Evolutionary conservation across 805 yeast species (phyloP).

Genomic region (Candida maesae): DNA sequence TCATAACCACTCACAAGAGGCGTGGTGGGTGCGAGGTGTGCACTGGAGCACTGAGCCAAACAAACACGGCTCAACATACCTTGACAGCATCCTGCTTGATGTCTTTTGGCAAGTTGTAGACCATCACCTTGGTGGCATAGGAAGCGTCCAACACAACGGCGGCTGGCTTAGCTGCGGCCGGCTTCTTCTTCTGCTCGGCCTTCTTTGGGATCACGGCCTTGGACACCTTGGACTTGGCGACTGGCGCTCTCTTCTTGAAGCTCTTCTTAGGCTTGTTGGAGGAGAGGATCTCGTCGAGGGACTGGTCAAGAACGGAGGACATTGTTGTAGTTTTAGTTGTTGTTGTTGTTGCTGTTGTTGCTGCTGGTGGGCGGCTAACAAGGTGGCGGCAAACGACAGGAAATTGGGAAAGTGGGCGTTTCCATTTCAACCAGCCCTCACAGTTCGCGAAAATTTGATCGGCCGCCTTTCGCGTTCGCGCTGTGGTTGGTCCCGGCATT

Average conservation of each 20-base stretch:
- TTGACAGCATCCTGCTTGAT: constrained; percentile 78
- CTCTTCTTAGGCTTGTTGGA: constrained; percentile 48
- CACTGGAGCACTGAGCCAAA: too few relatives aligned
- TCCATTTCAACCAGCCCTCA: too few relatives aligned
- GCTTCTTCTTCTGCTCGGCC: constrained; percentile 1
- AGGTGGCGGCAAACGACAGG: too few relatives aligned
- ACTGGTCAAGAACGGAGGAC: constrained; percentile 78
- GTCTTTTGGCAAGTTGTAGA: constrained; percentile 82
- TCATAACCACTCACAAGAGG: too few relatives aligned
- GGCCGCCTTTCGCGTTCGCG: too few relatives aligned
- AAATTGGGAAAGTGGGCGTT: too few relatives aligned
- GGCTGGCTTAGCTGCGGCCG: constrained; percentile 12
- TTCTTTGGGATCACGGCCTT: constrained; percentile 23
- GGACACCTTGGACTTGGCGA: constrained; percentile 25
- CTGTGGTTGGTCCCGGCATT: too few relatives aligned
- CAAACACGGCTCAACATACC: constrained; percentile 60
- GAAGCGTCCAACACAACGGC: constrained; percentile 37
- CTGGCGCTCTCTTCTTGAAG: constrained; percentile 29
- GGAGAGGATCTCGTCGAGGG: constrained; percentile 92
- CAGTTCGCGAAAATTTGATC: too few relatives aligned
- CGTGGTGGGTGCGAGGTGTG: too few relatives aligned
- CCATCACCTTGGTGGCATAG: constrained; percentile 77
- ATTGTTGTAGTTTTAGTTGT: constrained; percentile 45
- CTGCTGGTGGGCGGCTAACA: too few relatives aligned
- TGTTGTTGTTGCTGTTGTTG: too few relatives aligned